Conservation (phyloP, 164 flowering plant species). For the Tetracentron sinense region DNA sequence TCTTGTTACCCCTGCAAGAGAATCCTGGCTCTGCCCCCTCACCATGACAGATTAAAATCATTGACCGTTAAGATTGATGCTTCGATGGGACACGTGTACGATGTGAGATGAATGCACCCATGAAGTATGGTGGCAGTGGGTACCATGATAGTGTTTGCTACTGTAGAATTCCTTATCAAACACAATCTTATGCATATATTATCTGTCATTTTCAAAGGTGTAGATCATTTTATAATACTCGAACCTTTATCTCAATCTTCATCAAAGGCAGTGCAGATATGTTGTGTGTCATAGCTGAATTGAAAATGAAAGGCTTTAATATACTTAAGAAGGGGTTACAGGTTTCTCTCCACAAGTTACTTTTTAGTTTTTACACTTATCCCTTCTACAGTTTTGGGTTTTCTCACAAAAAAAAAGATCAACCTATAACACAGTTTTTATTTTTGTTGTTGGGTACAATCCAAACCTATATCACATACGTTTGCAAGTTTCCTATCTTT, state of each 20-base stretch:
- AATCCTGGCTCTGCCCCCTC: no score
- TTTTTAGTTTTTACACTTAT: no score
- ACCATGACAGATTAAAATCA: no score
- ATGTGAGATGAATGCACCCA: background rate
- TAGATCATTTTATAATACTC: background rate
- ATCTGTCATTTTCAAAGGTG: background rate
- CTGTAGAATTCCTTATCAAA: background rate
- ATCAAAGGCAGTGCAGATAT: constrained; percentile 22
- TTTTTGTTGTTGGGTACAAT: no score
- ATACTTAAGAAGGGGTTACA: background rate
- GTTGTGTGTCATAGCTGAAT: background rate
- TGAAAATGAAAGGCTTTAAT: background rate
- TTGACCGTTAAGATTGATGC: background rate
- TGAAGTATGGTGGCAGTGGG: background rate
- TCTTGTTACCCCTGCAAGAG: no score
- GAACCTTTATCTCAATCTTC: constrained; percentile 23
- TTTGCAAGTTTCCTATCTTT: no score
- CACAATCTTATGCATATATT: background rate
- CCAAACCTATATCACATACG: background rate
- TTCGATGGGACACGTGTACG: background rate
- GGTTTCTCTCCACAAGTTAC: background rate
- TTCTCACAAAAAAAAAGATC: no score
- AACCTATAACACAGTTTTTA: no score
- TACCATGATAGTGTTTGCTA: background rate
- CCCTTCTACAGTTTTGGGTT: no score